Evolutionary conservation across 2,329 filamentous ascomycete genomes (phyloP).

Genomic region (Aspergillus cejpii): DNA sequence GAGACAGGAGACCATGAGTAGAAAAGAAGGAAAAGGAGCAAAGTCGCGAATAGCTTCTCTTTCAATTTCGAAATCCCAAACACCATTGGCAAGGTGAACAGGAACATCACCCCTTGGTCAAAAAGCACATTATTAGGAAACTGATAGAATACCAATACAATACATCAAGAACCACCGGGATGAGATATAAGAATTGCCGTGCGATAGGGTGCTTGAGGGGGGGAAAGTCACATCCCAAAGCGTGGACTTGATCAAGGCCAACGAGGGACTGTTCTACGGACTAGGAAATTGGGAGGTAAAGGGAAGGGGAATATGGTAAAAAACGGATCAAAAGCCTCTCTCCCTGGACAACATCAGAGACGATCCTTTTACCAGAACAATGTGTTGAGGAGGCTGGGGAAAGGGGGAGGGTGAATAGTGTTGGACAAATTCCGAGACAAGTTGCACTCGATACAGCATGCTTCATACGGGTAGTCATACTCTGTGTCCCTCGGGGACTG

Average conservation of each 20-base stretch:
- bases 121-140: constrained; percentile 16
- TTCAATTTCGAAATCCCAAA: constrained; percentile 14
- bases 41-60: constrained; percentile 7
- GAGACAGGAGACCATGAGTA: constrained; percentile 8
- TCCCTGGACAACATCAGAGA: not conserved
- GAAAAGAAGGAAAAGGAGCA: constrained; percentile 12
- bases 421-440: not conserved
- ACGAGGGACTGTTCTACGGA: not conserved
- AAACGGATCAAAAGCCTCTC: not conserved
- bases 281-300: constrained; percentile 5
- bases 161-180: constrained; percentile 19
- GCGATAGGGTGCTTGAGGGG: not conserved
- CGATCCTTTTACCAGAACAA: not conserved
- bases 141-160: constrained; percentile 14
- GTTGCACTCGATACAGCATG: not conserved
- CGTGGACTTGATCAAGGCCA: constrained; percentile 5
- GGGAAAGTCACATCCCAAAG: constrained; percentile 4
- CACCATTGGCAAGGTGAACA: constrained; percentile 10
- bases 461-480: not conserved
- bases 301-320: not conserved
- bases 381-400: not conserved
- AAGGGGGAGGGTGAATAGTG: not conserved
- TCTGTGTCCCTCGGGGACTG: not conserved
- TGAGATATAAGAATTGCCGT: constrained; percentile 1
- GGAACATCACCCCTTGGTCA: constrained; percentile 11